phyloP scores from a whole-genome alignment of 176 grass and related monocot genomes.

The Cenchrus americanus region DNA sequence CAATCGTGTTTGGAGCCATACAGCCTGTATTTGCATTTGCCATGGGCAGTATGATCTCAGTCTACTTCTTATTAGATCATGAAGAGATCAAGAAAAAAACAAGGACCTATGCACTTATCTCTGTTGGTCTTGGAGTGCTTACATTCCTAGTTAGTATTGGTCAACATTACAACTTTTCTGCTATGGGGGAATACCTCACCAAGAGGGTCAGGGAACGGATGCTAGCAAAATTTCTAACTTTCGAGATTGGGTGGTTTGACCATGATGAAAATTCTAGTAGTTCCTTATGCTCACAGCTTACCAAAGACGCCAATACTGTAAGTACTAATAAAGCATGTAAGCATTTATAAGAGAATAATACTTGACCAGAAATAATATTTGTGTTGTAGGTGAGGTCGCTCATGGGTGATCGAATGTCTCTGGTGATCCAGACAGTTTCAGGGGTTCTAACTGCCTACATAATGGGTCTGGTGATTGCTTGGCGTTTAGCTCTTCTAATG shows the following conservation, averaged over 20 bases:
- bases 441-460: slow-evolving; percentile 72
- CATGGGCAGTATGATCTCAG: too few species aligned
- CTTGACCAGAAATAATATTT: neutral
- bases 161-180: slow-evolving; percentile 95
- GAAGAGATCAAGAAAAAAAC: too few species aligned
- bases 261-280: slow-evolving; percentile 83
- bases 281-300: slow-evolving; percentile 77
- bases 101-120: too few species aligned
- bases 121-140: too few species aligned
- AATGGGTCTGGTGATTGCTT: slow-evolving; percentile 86
- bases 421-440: slow-evolving; percentile 81
- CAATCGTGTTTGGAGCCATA: too few species aligned
- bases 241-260: slow-evolving; percentile 91
- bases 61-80: too few species aligned
- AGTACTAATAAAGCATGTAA: slow-evolving; percentile 9
- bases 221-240: slow-evolving; percentile 84
- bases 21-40: too few species aligned
- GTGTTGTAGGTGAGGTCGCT: slow-evolving; percentile 76
- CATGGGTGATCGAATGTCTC: slow-evolving; percentile 78
- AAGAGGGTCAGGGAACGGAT: slow-evolving; percentile 86
- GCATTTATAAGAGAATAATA: neutral
- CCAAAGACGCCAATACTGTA: slow-evolving; percentile 85
- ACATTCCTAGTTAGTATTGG: slow-evolving; percentile 61
- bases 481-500: slow-evolving; percentile 83
- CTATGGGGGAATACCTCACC: slow-evolving; percentile 94